Evolutionary conservation across 345 rosid genomes (phyloP), one percentile per base, ranked within the genome.

Genomic region (Syzygium aromaticum): DNA sequence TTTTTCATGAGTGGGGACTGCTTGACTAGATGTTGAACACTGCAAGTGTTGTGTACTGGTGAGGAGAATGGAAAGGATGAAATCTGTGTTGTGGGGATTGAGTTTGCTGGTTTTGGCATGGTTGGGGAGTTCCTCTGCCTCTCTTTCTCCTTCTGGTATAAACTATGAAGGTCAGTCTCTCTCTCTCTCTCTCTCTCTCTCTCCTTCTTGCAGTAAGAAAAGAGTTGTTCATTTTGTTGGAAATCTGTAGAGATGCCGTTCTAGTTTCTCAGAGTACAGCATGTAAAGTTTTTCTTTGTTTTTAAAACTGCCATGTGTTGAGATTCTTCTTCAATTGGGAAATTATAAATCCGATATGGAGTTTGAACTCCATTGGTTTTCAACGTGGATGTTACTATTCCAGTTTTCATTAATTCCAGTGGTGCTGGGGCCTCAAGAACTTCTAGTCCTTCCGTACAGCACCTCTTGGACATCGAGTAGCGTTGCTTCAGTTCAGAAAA

Each of bases 81-180:
- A 25, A 22, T 51, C 59, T 53, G 86, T 25, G 80, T 64, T 30
- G 27, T 61, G 77, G 86, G 25, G 38, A 11, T 86, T 54, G 54
- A 84, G n/a, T 63, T 84, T 90, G 77, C 84, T 91, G 85, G 88
- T 90, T 54, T 84, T 89, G 89, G 89, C 91, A 84, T 84, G 89
- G 51, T 52, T 90, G 88, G 87, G 84, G 77, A 46, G 78, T 87
- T 90, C 92, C 82, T 88, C 84, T 54, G 93, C 93, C 25, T 88
- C 91, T 46, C 91, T 91, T 40, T 91, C 93, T 51, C 93, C 92
- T 8, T 67, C 89, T 77, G 92, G 93, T 43, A 87, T 91, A 30
- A 91, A 91, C 89, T 91, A 90, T 84, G 93, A 91, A 91, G 93
- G 93, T 90, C 11, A 77, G 90, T 40, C 43, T 85, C 56, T 85